Percentiles rank a stretch among this genome's conserved stretches.
Evolutionary conservation across 495 filamentous ascomycete species (phyloP).

Genomic region (Penicillium flavigenum): DNA sequence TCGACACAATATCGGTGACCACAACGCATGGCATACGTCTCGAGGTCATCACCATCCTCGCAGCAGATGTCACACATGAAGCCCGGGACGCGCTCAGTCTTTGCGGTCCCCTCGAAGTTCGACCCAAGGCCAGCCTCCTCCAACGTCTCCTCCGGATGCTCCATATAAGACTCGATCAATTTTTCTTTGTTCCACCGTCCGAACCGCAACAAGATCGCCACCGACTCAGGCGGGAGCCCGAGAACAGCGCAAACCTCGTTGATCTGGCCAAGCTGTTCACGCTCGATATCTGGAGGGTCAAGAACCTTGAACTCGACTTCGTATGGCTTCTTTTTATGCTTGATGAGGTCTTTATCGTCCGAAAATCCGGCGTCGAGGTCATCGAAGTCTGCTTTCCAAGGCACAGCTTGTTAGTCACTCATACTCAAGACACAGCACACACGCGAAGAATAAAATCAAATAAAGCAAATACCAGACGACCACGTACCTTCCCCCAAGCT

Average conservation of each 20-base stretch:
- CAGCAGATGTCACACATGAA: constrained; percentile 97
- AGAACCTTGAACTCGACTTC: constrained; percentile 84
- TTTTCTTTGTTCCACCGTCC: constrained; percentile 95
- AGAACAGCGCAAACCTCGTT: constrained; percentile 86
- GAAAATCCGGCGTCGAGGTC: constrained; percentile 75
- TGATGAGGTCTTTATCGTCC: constrained; percentile 71
- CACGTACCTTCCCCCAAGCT: constrained; percentile 74
- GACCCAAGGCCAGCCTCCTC: constrained; percentile 81
- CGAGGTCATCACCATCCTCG: constrained; percentile 75
- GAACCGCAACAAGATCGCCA: constrained; percentile 83
- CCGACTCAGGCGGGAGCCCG: constrained; percentile 79
- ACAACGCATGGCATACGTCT: constrained; percentile 94
- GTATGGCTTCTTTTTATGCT: constrained; percentile 69
- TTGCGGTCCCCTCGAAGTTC: constrained; percentile 58
- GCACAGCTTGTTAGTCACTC: constrained; percentile 5
- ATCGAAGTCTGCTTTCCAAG: constrained; percentile 57
- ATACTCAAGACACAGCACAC: not conserved
- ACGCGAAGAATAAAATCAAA: not conserved
- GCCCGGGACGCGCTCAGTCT: constrained; percentile 64
- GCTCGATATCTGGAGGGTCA: constrained; percentile 74
- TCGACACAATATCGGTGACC: constrained; percentile 92
- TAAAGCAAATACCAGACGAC: not conserved
- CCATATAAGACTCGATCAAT: constrained; percentile 94
- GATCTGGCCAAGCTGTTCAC: constrained; percentile 78
- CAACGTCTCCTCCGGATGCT: constrained; percentile 69